phyloP scores from a whole-genome alignment of 352 stramenopile genomes.

The Blastocystis sp. region DNA sequence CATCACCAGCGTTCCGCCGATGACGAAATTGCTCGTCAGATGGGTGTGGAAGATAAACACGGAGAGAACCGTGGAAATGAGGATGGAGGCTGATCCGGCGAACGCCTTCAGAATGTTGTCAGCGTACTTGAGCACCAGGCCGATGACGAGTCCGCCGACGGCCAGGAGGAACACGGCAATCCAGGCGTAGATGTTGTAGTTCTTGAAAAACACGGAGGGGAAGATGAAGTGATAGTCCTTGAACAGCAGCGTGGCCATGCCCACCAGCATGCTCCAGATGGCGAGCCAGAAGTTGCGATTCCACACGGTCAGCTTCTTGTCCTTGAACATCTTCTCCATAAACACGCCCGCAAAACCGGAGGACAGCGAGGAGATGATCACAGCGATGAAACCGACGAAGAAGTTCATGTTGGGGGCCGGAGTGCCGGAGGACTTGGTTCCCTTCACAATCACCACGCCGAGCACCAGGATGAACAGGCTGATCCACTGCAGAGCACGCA shows the following conservation, averaged over 20 bases:
- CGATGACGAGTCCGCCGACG: constrained; percentile 82
- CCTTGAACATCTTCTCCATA: constrained; percentile 87
- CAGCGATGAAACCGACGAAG: constrained; percentile 76
- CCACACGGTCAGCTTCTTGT: constrained; percentile 78
- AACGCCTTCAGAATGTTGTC: constrained; percentile 90
- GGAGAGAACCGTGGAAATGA: constrained; percentile 80
- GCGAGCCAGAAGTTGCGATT: constrained; percentile 84
- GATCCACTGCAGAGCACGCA: constrained; percentile 77
- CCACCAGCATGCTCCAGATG: constrained; percentile 79
- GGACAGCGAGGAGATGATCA: constrained; percentile 78
- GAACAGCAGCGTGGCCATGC: constrained; percentile 75
- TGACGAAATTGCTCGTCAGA: constrained; percentile 76
- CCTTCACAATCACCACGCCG: constrained; percentile 78
- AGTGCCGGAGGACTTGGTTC: neutral
- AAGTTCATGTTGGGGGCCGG: constrained; percentile 65
- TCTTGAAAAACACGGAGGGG: constrained; percentile 78
- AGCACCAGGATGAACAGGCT: constrained; percentile 78
- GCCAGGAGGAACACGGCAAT: constrained; percentile 78
- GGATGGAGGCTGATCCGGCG: constrained; percentile 82
- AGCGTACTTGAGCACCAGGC: constrained; percentile 86
- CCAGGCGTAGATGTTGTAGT: constrained; percentile 76
- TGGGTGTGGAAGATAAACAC: constrained; percentile 81
- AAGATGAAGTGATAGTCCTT: constrained; percentile 76
- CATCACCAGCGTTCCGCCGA: constrained; percentile 78
- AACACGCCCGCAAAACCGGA: constrained; percentile 84